Conservation (phyloP, 2,329 filamentous ascomycete species). For the Simplicillium sp. region DNA sequence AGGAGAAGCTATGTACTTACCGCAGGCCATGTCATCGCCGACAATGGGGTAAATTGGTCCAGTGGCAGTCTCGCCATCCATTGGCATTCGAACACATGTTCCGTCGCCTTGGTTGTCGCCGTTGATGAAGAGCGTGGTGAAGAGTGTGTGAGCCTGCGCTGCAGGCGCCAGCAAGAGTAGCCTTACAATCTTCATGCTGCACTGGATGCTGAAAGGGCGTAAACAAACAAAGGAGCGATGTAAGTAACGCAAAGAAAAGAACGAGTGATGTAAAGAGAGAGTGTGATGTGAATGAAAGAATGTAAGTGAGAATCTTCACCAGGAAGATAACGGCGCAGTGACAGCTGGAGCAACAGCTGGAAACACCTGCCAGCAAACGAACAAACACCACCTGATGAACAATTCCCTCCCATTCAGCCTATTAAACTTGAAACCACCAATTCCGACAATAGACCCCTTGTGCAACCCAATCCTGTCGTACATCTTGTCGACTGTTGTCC, state of each 20-base stretch:
- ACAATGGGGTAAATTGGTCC: constrained; percentile 47
- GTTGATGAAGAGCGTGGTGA: constrained; percentile 55
- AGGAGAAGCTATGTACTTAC: constrained; percentile 35
- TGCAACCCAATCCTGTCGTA: no score
- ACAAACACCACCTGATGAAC: neutral
- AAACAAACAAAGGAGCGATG: constrained; percentile 2
- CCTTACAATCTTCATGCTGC: constrained; percentile 27
- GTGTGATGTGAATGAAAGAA: neutral
- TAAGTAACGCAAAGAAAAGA: no score
- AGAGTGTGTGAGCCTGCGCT: constrained; percentile 48
- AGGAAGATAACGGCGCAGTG: neutral
- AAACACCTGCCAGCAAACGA: constrained; percentile 1
- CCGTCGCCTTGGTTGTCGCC: constrained; percentile 58
- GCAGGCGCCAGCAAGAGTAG: constrained; percentile 20
- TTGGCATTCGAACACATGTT: constrained; percentile 61
- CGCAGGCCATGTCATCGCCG: constrained; percentile 61
- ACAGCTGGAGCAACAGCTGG: neutral
- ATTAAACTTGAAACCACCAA: no score
- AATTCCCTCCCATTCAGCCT: no score
- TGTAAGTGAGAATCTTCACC: neutral
- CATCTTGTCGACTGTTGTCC: no score
- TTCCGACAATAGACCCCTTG: no score
- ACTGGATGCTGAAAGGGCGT: neutral
- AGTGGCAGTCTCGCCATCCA: constrained; percentile 39
- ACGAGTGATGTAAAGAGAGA: neutral